A percentile compares a stretch with the other conserved stretches of the same genome.
Conservation (phyloP, 163 green algal species). For the Chloromonas sp. region DNA sequence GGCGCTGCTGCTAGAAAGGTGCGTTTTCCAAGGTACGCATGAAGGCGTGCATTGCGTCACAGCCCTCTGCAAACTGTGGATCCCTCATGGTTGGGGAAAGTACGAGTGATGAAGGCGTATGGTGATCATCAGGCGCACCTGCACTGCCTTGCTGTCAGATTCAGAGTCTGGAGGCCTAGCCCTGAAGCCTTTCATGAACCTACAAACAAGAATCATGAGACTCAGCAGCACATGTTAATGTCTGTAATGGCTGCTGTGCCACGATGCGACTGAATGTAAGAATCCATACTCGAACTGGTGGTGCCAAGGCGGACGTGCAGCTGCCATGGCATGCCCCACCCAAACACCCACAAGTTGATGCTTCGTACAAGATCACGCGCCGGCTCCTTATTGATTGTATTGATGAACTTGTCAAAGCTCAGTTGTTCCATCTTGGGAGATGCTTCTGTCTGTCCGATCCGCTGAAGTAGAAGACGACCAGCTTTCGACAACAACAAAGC, state of each 20-base stretch:
- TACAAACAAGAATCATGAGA: conserved; percentile 17
- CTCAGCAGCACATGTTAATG: too few species aligned
- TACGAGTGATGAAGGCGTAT: too few species aligned
- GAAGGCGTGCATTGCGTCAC: too few species aligned
- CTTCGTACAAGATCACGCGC: conserved; percentile 75
- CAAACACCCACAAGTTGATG: conserved; percentile 68
- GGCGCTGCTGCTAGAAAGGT: too few species aligned
- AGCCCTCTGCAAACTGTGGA: too few species aligned
- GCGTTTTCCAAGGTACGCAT: too few species aligned
- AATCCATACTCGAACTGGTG: too few species aligned
- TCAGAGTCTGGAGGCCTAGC: conserved; percentile 41
- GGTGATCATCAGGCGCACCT: conserved; percentile 20
- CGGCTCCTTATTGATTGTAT: conserved; percentile 72
- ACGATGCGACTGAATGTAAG: too few species aligned
- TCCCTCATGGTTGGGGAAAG: too few species aligned
- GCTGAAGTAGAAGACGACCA: background rate
- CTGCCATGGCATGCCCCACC: background rate
- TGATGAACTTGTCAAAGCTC: conserved; percentile 47
- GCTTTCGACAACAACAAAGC: background rate
- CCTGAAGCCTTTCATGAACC: conserved; percentile 79
- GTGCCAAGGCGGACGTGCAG: background rate
- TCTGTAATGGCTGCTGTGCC: too few species aligned
- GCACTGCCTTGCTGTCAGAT: conserved; percentile 53
- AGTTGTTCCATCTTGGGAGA: background rate
- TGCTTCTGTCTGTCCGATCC: background rate